These are phyloP conservation scores for Penicillium alfredii DNA, from an alignment of 495 filamentous ascomycete genomes.

Conservation along the genomic window DNA sequence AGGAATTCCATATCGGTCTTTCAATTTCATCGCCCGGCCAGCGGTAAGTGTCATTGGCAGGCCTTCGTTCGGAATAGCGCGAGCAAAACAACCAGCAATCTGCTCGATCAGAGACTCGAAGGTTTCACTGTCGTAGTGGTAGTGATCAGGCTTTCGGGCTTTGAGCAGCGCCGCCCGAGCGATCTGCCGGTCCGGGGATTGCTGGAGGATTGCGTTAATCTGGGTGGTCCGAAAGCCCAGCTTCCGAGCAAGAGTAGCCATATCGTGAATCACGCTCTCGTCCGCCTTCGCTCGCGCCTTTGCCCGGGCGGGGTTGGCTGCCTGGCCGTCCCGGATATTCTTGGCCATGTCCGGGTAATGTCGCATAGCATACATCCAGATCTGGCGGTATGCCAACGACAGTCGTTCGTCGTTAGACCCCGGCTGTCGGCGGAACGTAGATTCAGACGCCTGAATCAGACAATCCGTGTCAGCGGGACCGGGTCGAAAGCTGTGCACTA, in stretches of 20 bases:
- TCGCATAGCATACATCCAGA: conserved; percentile 15
- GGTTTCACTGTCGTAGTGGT: conserved; percentile 1
- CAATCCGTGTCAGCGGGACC: too few relatives aligned
- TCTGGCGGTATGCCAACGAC: conserved; percentile 14
- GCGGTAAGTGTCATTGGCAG: background rate
- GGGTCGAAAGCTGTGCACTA: too few relatives aligned
- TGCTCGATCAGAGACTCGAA: conserved; percentile 2
- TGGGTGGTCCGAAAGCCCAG: conserved; percentile 2
- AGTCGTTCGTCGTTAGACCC: too few relatives aligned
- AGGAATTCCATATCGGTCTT: background rate
- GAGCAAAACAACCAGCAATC: conserved; percentile 2
- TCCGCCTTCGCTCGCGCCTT: background rate
- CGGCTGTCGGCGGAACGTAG: too few relatives aligned
- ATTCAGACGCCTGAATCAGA: conserved; percentile 5
- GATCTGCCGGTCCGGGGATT: conserved; percentile 4
- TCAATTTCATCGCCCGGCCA: background rate
- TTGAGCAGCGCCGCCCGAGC: conserved; percentile 1
- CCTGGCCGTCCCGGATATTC: background rate
- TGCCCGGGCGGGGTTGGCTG: too few relatives aligned
- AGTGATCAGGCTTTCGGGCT: conserved; percentile 1
- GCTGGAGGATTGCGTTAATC: background rate
- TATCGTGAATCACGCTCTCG: background rate
- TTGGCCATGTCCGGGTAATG: conserved; percentile 13
- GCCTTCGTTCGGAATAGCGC: background rate
- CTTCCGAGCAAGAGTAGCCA: conserved; percentile 2